Base-by-base conservation (phyloP, 371 early-diverging fungal genomes). In the Parasitella parasitica region DNA sequence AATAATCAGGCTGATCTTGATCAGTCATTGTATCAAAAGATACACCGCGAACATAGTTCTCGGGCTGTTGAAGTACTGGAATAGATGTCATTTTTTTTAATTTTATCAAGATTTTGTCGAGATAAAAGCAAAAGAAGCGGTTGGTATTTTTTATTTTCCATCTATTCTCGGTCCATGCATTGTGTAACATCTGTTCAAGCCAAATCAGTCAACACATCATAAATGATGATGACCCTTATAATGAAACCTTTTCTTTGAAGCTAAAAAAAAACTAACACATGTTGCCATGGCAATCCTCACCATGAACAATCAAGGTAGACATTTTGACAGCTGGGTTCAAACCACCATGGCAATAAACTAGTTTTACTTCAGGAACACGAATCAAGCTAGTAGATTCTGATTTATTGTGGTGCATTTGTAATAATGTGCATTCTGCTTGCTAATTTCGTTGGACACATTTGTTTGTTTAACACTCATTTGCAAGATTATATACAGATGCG, bases 11-110 rank as follows among this genome's bases (percentile, higher is more conserved):
- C 13, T 82, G 75, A 54, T 80, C 80, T 27, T 75, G 70, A 59
- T 81, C 76, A 30, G 81, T 82, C 69, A 86, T 80, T 34, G 83
- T 83, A 50, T 86, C 84, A 60, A 86, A 86, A 0, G 83, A 82
- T 32, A 86, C 86, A 49, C 84, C 84, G 30, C 77, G 73, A 3
- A 84, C 77, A 64, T 84, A 86, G 16, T 73, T 63, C 13, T 68
- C 69, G 28, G 52, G 43, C 7, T 54, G 54, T 43, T 57, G 51
- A 57, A 57, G 34, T 20, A 53, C 52, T 5, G 60, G 60, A 22
- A 59, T 59, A 9, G 52, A 32, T 22, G 60, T 18, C 54, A 54
- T 54, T 13, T 6, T 13, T 6, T 24, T 28, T 5, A 26, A 27
- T 28, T 34, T 26, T n/a, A n/a, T 48, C 12, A 32, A 41, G 24